Evolutionary conservation across 257 asterid genomes (phyloP).

Genomic region (Prunella vulgaris): DNA sequence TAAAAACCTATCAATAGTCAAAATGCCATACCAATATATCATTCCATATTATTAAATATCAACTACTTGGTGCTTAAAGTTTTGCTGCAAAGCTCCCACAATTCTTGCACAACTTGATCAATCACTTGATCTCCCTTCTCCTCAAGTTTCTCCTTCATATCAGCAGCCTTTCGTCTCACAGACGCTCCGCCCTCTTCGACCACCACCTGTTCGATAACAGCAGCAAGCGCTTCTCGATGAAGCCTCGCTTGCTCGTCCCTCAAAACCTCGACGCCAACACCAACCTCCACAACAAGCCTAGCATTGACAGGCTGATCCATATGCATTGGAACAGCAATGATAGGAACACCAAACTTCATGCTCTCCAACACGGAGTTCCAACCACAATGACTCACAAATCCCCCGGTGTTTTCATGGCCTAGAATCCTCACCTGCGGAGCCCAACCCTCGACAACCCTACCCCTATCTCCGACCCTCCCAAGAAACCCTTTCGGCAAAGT

Average conservation of each 20-base stretch:
- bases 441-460: slow-evolving; percentile 37
- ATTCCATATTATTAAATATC: too few relatives aligned
- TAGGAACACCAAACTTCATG: slow-evolving; percentile 33
- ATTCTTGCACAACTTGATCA: not conserved
- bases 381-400: too few relatives aligned
- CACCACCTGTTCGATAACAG: slow-evolving; percentile 18
- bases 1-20: not conserved
- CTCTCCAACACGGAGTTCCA: slow-evolving; percentile 34
- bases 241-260: slow-evolving; percentile 22
- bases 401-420: too few relatives aligned
- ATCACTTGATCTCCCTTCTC: slow-evolving; percentile 22
- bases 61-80: too few relatives aligned
- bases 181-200: too few relatives aligned
- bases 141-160: too few relatives aligned
- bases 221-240: slow-evolving; percentile 20
- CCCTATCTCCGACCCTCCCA: slow-evolving; percentile 31
- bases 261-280: too few relatives aligned
- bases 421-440: slow-evolving; percentile 32
- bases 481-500: too few relatives aligned
- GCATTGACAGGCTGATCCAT: slow-evolving; percentile 49
- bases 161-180: too few relatives aligned
- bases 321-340: slow-evolving; percentile 47
- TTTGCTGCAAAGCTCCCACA: too few relatives aligned
- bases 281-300: slow-evolving; percentile 33
- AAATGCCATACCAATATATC: too few relatives aligned